Evolutionary conservation across 1,284 basidiomycete genomes (phyloP).

Genomic region (Hemileia vastatrix): DNA sequence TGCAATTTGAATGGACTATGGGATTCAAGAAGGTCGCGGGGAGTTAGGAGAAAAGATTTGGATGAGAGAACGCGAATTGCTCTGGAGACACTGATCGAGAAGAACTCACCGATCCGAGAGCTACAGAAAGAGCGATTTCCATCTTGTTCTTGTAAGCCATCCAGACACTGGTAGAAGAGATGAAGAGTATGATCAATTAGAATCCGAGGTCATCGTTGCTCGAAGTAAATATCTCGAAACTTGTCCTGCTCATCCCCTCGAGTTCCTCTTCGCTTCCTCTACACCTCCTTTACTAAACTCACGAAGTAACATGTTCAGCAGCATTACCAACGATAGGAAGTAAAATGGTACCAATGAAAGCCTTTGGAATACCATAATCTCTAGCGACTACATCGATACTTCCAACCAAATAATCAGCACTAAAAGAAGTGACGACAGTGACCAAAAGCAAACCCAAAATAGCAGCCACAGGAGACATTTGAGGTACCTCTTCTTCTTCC

Average conservation of each 20-base stretch:
- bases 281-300: neutral
- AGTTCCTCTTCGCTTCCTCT: neutral
- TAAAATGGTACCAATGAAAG: constrained; percentile 41
- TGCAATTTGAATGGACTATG: constrained; percentile 3
- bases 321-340: constrained; percentile 43
- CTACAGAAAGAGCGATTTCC: constrained; percentile 41
- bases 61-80: neutral
- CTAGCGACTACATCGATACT: constrained; percentile 42
- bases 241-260: neutral
- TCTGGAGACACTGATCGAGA: too few relatives aligned
- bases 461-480: too few relatives aligned
- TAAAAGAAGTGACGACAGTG: constrained; percentile 72
- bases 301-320: constrained; percentile 40
- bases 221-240: neutral
- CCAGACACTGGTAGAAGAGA: neutral
- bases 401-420: constrained; percentile 59
- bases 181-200: neutral
- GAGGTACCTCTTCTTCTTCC: constrained; percentile 52
- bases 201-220: neutral
- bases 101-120: constrained; percentile 35
- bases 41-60: neutral
- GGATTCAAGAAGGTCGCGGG: neutral
- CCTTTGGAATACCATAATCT: constrained; percentile 41
- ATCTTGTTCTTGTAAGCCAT: constrained; percentile 44
- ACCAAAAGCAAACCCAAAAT: constrained; percentile 52